Evolutionary conservation across 208 protist genomes (phyloP).

Genomic region (Strigomonas oncopelti): DNA sequence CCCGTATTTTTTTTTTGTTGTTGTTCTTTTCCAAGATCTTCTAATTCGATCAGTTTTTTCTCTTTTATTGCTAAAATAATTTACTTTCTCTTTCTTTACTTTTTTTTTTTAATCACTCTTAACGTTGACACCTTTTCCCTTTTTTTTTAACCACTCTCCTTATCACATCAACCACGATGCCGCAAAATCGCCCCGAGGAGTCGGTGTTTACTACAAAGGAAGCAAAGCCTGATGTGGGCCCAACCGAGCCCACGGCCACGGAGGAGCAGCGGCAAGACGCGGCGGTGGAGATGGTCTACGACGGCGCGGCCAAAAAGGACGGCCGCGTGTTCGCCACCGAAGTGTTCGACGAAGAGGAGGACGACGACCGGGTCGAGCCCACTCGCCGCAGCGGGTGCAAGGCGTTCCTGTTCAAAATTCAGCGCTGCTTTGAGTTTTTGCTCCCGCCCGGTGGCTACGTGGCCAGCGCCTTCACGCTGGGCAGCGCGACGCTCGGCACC

Average conservation of each 20-base stretch:
- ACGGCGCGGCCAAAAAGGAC: background rate
- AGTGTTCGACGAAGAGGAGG: background rate
- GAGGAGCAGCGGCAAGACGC: background rate
- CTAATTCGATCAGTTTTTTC: background rate
- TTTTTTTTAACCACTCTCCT: background rate
- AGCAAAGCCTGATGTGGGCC: background rate
- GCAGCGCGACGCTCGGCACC: slow-evolving; percentile 33
- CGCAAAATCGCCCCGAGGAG: background rate
- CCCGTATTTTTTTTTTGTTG: background rate
- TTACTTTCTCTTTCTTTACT: background rate
- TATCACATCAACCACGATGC: background rate
- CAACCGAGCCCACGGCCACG: background rate
- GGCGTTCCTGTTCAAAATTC: background rate
- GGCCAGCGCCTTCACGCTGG: slow-evolving; percentile 37
- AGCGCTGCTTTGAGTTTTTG: slow-evolving; percentile 19
- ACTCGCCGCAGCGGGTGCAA: background rate
- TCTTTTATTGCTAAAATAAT: background rate
- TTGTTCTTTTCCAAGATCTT: background rate
- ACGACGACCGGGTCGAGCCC: background rate
- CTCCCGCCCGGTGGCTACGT: slow-evolving; percentile 37
- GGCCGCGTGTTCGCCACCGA: background rate
- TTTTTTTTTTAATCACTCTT: background rate
- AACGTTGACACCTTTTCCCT: background rate
- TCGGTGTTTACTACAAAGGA: background rate
- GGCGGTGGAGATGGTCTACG: background rate